phyloP scores from a whole-genome alignment of 106 monocot genomes.

The Allium cepa region DNA sequence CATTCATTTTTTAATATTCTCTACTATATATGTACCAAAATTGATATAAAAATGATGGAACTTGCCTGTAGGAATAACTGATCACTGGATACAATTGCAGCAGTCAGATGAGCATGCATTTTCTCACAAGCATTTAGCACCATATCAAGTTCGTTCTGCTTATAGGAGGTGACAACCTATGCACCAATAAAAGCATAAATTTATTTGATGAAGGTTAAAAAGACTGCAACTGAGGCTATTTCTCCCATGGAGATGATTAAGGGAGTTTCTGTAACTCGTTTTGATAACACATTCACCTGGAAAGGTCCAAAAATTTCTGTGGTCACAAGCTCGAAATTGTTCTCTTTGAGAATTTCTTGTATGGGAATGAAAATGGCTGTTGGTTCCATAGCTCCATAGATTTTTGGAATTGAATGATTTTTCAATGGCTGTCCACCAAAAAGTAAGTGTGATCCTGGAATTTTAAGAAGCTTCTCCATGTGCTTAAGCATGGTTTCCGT shows the following conservation, averaged over 20 bases:
- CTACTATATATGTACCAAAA: no score
- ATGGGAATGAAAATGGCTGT: constrained; percentile 91
- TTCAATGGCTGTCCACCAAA: constrained; percentile 82
- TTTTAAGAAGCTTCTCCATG: constrained; percentile 62
- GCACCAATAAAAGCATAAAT: neutral
- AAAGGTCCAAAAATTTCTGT: constrained; percentile 96
- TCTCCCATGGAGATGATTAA: neutral
- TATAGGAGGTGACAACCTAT: constrained; percentile 77
- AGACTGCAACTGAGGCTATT: neutral
- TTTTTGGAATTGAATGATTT: constrained; percentile 83
- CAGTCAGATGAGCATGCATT: constrained; percentile 96
- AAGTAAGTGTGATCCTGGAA: constrained; percentile 84
- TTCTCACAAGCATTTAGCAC: constrained; percentile 89
- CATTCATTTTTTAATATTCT: no score
- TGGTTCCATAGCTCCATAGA: constrained; percentile 89
- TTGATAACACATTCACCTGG: constrained; percentile 44
- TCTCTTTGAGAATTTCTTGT: constrained; percentile 58
- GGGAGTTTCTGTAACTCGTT: neutral
- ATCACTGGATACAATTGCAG: constrained; percentile 94
- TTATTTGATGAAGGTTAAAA: neutral
- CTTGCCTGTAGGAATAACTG: constrained; percentile 83
- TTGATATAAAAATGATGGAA: neutral
- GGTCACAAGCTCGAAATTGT: constrained; percentile 79
- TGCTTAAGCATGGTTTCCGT: constrained; percentile 82
- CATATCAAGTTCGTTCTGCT: constrained; percentile 47